phyloP scores from a whole-genome alignment of 495 filamentous ascomycete species.

The Penicillium chermesinum region DNA sequence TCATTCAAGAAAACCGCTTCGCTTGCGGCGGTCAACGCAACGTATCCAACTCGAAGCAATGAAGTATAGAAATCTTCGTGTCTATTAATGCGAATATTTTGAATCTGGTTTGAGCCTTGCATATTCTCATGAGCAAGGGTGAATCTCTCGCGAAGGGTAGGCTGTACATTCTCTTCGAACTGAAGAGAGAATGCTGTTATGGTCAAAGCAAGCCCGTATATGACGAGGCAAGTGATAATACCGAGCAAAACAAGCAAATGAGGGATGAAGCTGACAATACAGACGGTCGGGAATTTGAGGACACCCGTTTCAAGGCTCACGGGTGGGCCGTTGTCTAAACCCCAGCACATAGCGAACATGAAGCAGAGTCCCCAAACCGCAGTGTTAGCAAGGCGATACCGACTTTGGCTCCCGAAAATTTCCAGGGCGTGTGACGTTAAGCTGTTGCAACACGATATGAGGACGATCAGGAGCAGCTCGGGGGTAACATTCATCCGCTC shows the following conservation, averaged over 20 bases:
- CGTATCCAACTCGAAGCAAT: slow-evolving; percentile 78
- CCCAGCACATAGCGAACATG: slow-evolving; percentile 73
- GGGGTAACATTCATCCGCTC: slow-evolving; percentile 74
- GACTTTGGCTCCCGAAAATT: slow-evolving; percentile 69
- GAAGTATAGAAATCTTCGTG: slow-evolving; percentile 94
- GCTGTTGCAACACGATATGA: slow-evolving; percentile 87
- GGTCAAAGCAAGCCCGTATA: slow-evolving; percentile 71
- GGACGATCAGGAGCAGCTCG: slow-evolving; percentile 76
- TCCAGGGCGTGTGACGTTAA: slow-evolving; percentile 79
- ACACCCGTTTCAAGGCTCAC: slow-evolving; percentile 41
- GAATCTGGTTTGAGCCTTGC: slow-evolving; percentile 82
- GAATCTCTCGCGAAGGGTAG: slow-evolving; percentile 52
- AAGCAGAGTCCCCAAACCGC: slow-evolving; percentile 85
- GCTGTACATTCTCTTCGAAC: slow-evolving; percentile 24
- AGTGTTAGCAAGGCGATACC: slow-evolving; percentile 75
- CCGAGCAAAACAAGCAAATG: slow-evolving; percentile 79
- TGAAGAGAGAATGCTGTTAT: slow-evolving; percentile 71
- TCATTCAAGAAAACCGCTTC: slow-evolving; percentile 96
- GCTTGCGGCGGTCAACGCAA: slow-evolving; percentile 81
- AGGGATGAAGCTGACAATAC: slow-evolving; percentile 90
- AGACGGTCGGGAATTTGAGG: slow-evolving; percentile 86
- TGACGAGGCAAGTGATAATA: slow-evolving; percentile 63
- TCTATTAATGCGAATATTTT: slow-evolving; percentile 69
- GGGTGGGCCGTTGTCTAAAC: slow-evolving; percentile 55
- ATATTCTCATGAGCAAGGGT: slow-evolving; percentile 73